Evolutionary conservation across 1,139 yeast genomes (phyloP).

Genomic region (Lodderomyces margitis): DNA sequence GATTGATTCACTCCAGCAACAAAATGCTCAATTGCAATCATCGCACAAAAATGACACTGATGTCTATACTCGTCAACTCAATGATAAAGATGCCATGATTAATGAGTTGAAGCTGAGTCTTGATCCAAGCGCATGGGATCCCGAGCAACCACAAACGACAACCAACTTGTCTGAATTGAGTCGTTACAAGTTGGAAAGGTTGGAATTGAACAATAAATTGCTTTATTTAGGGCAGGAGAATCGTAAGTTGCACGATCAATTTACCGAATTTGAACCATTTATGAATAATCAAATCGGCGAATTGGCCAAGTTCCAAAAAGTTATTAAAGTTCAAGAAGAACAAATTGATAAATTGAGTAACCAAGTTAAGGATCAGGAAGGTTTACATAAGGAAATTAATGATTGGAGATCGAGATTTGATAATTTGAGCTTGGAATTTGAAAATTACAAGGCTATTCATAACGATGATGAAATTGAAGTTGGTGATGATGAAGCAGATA

Average conservation of each 20-base stretch:
- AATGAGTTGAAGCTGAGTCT: constrained; percentile 34
- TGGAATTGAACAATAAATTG: constrained; percentile 46
- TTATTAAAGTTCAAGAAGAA: constrained; percentile 54
- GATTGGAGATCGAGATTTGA: constrained; percentile 49
- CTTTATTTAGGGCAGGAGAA: constrained; percentile 51
- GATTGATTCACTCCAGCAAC: constrained; percentile 46
- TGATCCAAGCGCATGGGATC: constrained; percentile 31
- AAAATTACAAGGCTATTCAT: constrained; percentile 39
- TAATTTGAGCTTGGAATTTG: constrained; percentile 44
- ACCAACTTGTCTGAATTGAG: constrained; percentile 35
- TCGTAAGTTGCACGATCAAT: constrained; percentile 34
- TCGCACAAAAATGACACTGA: constrained; percentile 17
- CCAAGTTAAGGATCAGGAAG: constrained; percentile 45
- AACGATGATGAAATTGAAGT: constrained; percentile 34
- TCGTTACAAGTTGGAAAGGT: constrained; percentile 39
- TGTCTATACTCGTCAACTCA: constrained; percentile 24
- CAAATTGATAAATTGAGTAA: constrained; percentile 41
- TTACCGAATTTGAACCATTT: constrained; percentile 50
- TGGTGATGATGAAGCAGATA: constrained; percentile 22
- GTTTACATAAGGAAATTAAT: constrained; percentile 44
- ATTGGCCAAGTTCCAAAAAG: constrained; percentile 50
- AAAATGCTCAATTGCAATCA: constrained; percentile 31
- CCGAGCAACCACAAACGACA: constrained; percentile 21
- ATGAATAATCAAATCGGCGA: constrained; percentile 57
- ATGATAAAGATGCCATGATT: constrained; percentile 35